Percentiles rank a stretch among this genome's conserved stretches.
These are phyloP conservation scores for Alternaria consortialis DNA, from an alignment of 2,329 filamentous ascomycete species.

Conservation along the genomic window DNA sequence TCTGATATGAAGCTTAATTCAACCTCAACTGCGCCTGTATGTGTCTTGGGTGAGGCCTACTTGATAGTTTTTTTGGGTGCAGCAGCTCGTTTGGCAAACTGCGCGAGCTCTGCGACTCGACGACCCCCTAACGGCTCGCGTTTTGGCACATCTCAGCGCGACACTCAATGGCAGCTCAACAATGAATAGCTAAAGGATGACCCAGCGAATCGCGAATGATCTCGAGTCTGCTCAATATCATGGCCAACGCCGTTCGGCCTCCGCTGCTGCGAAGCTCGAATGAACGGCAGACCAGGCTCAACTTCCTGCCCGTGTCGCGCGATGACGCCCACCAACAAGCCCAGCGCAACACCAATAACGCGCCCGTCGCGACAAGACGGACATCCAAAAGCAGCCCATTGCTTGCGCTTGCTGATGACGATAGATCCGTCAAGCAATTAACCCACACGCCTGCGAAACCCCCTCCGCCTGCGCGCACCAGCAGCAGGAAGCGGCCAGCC, in stretches of 20 bases:
- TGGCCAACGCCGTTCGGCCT: conserved; percentile 40
- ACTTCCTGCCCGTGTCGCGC: conserved; percentile 41
- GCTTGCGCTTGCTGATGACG: conserved; percentile 32
- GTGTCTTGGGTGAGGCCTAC: conserved; percentile 7
- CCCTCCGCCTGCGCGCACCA: conserved; percentile 32
- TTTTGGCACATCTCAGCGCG: conserved; percentile 39
- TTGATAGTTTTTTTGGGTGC: conserved; percentile 5
- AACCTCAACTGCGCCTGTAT: conserved; percentile 18
- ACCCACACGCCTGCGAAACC: conserved; percentile 20
- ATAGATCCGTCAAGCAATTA: conserved; percentile 27
- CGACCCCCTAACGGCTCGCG: conserved; percentile 41
- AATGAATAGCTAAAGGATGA: conserved; percentile 39
- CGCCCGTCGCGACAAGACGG: conserved; percentile 39
- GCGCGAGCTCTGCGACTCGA: conserved; percentile 32
- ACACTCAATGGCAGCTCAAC: conserved; percentile 42
- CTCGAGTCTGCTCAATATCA: conserved; percentile 27
- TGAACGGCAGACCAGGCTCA: conserved; percentile 44
- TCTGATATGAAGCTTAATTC: conserved; percentile 27
- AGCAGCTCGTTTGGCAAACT: conserved; percentile 29
- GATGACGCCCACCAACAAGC: conserved; percentile 33
- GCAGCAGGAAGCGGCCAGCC: conserved; percentile 45
- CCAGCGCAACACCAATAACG: conserved; percentile 26
- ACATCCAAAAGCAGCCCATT: conserved; percentile 36
- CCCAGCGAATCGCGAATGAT: conserved; percentile 32
- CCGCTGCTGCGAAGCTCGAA: conserved; percentile 40